Evolutionary conservation across 2,329 filamentous ascomycete genomes (phyloP).

Genomic region (Alternaria hordeiaustralica): DNA sequence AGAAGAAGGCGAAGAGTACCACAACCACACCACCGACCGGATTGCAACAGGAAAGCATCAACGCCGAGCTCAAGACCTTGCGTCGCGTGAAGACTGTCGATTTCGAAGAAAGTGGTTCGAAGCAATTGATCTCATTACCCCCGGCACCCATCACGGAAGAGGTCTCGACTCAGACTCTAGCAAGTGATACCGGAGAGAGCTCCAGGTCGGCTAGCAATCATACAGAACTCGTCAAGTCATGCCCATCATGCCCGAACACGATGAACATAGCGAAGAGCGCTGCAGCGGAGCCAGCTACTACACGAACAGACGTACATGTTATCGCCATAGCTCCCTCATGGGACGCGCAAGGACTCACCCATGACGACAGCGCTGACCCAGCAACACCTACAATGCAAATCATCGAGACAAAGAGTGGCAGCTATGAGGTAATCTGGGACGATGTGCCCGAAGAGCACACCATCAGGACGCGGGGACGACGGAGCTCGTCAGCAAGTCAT

Average conservation of each 20-base stretch:
- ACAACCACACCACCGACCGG: constrained; percentile 22
- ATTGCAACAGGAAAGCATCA: background rate
- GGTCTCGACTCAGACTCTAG: background rate
- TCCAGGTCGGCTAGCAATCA: background rate
- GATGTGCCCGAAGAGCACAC: constrained; percentile 26
- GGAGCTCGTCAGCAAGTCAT: constrained; percentile 29
- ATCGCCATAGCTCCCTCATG: constrained; percentile 34
- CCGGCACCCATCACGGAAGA: constrained; percentile 3
- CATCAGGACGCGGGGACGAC: constrained; percentile 6
- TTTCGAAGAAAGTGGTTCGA: constrained; percentile 26
- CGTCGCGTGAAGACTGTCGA: constrained; percentile 41
- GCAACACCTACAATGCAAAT: constrained; percentile 45
- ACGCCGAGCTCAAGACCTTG: constrained; percentile 6
- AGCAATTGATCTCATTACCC: constrained; percentile 4
- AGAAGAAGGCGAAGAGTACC: constrained; percentile 32
- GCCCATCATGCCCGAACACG: constrained; percentile 14
- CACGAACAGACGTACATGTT: constrained; percentile 45
- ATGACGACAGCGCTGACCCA: constrained; percentile 15
- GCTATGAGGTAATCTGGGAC: constrained; percentile 44
- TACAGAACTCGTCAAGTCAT: background rate
- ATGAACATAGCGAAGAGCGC: constrained; percentile 24
- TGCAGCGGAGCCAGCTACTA: constrained; percentile 37
- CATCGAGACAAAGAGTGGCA: constrained; percentile 34
- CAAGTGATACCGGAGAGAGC: background rate
- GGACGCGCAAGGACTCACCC: background rate